These are phyloP conservation scores for Trichoderma cornu-damae DNA, from an alignment of 2,329 filamentous ascomycete species.

Conservation along the genomic window DNA sequence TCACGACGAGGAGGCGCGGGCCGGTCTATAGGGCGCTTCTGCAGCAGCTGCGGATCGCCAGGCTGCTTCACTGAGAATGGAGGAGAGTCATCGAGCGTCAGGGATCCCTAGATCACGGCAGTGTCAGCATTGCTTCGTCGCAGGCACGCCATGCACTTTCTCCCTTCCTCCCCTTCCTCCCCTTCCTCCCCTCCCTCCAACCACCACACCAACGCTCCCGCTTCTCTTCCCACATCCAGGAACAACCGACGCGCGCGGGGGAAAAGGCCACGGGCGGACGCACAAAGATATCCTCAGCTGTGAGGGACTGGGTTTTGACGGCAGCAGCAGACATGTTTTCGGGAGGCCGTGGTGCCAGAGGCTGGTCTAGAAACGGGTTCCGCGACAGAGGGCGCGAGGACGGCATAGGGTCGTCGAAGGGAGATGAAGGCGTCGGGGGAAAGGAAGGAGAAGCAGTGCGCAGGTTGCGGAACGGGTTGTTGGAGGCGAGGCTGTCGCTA, in stretches of 20 bases:
- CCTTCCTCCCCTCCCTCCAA: too few relatives aligned
- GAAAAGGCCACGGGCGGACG: conserved; percentile 36
- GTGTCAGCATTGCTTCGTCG: conserved; percentile 4
- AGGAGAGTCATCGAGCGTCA: conserved; percentile 59
- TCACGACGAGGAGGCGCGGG: conserved; percentile 23
- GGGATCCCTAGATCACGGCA: conserved; percentile 51
- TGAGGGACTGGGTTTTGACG: conserved; percentile 43
- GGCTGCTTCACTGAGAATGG: conserved; percentile 32
- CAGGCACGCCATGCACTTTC: neutral
- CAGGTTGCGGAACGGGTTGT: conserved; percentile 71
- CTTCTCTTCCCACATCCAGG: neutral
- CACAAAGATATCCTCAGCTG: conserved; percentile 73
- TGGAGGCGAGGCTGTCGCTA: conserved; percentile 56
- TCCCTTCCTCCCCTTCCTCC: too few relatives aligned
- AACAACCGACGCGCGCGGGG: neutral
- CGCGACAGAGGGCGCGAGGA: conserved; percentile 59
- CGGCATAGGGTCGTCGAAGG: conserved; percentile 51
- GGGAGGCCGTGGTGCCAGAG: conserved; percentile 38
- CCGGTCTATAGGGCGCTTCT: conserved; percentile 35
- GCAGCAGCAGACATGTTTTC: conserved; percentile 47
- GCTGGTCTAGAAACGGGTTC: conserved; percentile 69
- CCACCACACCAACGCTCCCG: too few relatives aligned
- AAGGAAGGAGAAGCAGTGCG: conserved; percentile 56
- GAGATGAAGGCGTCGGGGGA: conserved; percentile 45
- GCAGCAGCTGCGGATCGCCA: conserved; percentile 33